Percentiles rank a stretch among this genome's conserved stretches.
Evolutionary conservation across 106 monocot genomes (phyloP).

Genomic region (Dioscorea dumetorum): DNA sequence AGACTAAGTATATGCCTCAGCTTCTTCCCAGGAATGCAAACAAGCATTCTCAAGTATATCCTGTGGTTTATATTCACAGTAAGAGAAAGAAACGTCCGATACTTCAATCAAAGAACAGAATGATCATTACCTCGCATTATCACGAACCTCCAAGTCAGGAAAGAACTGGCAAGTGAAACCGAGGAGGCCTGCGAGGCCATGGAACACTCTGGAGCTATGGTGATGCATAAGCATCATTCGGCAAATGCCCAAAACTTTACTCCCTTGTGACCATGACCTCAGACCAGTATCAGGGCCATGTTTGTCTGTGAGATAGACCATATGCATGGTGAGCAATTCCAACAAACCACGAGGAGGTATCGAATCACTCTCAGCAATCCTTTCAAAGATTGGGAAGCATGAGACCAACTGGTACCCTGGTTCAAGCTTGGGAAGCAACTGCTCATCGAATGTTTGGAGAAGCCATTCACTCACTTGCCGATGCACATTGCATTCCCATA

Average conservation of each 20-base stretch:
- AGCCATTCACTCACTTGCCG: slow-evolving; percentile 34
- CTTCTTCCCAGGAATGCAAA: slow-evolving; percentile 86
- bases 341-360: slow-evolving; percentile 58
- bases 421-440: slow-evolving; percentile 61
- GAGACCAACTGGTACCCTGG: slow-evolving; percentile 30
- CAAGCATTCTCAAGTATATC: slow-evolving; percentile 80
- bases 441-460: slow-evolving; percentile 66
- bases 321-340: slow-evolving; percentile 54
- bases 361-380: slow-evolving; percentile 55
- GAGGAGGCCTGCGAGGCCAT: slow-evolving; percentile 52
- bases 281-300: slow-evolving; percentile 59
- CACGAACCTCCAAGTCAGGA: slow-evolving; percentile 91
- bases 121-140: slow-evolving; percentile 76
- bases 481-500: slow-evolving; percentile 43
- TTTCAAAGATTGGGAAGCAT: slow-evolving; percentile 85
- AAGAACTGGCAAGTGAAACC: slow-evolving; percentile 65
- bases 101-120: neutral
- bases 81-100: neutral
- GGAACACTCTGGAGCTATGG: slow-evolving; percentile 69
- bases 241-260: slow-evolving; percentile 75
- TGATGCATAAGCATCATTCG: slow-evolving; percentile 60
- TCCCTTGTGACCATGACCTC: slow-evolving; percentile 79
- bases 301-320: slow-evolving; percentile 49
- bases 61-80: slow-evolving; percentile 17
- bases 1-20: slow-evolving; percentile 49